Base-by-base conservation (phyloP, 2,329 filamentous ascomycete species). In the Penicillium griseofulvum region DNA sequence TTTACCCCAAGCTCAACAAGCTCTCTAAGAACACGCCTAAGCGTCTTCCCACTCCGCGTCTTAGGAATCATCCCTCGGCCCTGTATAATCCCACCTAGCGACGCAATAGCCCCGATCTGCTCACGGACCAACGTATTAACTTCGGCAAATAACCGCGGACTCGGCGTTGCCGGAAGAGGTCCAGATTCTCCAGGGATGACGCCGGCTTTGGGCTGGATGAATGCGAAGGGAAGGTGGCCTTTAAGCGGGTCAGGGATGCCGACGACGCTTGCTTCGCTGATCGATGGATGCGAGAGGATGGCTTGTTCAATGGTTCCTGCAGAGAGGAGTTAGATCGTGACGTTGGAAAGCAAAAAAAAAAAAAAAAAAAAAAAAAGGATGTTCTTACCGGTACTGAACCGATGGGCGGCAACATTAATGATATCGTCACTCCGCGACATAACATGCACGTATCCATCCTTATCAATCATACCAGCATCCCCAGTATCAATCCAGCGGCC, bases 331-430 rank as follows among this genome's bases (percentile, higher is more conserved):
- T 3, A 26, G 49, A n/a, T 19, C 9, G 16, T 34, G 2, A 14
- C 19, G 8, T 36, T 19, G n/a, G 19, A n/a, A 44, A 37, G 34
- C 4, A 10, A 19, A 19, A 28, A 16, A 37, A 29, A 17, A 16
- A 37, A 29, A 17, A n/a, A 10, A 19, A 19, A 28, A 10, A 19
- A 19, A 28, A 16, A 37, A 29, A 17, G 39, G 17, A 38, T 37
- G 5, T 31, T 72, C 80, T 65, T 78, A 89, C 89, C 90, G 11
- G 91, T 96, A 60, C 89, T 93, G 58, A 97, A 87, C 14, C 92
- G 84, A 76, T 97, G 92, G 5, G 92, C 91, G 38, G 91, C 92
- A n/a, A 96, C 92, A 68, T 97, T 97, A 68, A 97, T 91, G 56
- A 97, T 88, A 71, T 97, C 92, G 75, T 97, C 92, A 31, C 81